Conservation (phyloP, 805 yeast species). For the Cyberlindnera nakhonratchasimensis region DNA sequence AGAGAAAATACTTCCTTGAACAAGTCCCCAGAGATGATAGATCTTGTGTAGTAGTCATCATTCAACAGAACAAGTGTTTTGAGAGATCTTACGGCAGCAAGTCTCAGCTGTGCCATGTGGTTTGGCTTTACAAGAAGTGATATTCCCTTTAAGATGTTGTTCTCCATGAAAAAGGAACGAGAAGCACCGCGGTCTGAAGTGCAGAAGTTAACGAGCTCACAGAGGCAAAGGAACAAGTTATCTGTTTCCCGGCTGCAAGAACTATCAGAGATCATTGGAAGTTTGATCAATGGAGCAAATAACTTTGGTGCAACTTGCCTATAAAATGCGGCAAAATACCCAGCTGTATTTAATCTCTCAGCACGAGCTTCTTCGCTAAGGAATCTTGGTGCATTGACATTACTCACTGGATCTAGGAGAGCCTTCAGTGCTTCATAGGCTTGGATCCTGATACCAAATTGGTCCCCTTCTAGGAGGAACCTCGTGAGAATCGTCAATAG, state of each 20-base stretch:
- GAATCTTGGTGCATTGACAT: slow-evolving; percentile 18
- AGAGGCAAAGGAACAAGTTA: slow-evolving; percentile 50
- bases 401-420: slow-evolving; percentile 50
- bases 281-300: slow-evolving; percentile 43
- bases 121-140: slow-evolving; percentile 41
- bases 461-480: slow-evolving; percentile 57
- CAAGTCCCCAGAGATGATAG: slow-evolving; percentile 53
- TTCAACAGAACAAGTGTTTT: slow-evolving; percentile 58
- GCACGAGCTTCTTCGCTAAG: slow-evolving; percentile 24
- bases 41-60: slow-evolving; percentile 56
- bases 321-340: slow-evolving; percentile 61
- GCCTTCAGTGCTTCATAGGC: slow-evolving; percentile 79
- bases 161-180: slow-evolving; percentile 59
- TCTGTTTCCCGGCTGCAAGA: slow-evolving; percentile 31
- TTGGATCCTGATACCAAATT: slow-evolving; percentile 74
- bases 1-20: slow-evolving; percentile 47
- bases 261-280: neutral
- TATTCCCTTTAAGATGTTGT: slow-evolving; percentile 55
- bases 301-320: slow-evolving; percentile 54
- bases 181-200: slow-evolving; percentile 50
- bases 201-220: slow-evolving; percentile 70
- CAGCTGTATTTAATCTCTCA: slow-evolving; percentile 34
- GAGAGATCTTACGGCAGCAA: slow-evolving; percentile 68
- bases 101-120: slow-evolving; percentile 46
- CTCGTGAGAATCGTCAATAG: slow-evolving; percentile 52